Evolutionary conservation across 2,329 filamentous ascomycete species (phyloP), one percentile per base, ranked within the genome.

Genomic region (Arachnomyces sp.): DNA sequence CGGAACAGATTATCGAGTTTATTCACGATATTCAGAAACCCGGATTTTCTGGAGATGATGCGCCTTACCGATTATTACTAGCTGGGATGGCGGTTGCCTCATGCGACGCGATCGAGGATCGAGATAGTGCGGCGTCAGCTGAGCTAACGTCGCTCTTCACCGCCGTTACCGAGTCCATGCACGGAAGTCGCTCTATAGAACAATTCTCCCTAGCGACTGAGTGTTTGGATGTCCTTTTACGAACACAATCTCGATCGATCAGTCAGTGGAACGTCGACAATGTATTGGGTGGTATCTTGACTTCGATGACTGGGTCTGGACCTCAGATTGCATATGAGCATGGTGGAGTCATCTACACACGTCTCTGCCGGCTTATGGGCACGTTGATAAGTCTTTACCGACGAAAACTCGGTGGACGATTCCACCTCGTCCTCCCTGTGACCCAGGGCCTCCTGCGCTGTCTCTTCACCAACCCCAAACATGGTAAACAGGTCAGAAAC

Each of bases 351-450:
- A 63, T 79, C 34, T 79, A 69, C 58, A 62, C 65, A 4, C 70
- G 73, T 31, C 59, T 79, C 7, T 79, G 75, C 53, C 61, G 68
- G 28, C 61, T 77, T 7, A 60, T 73, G 40, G 70, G 70, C 7
- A 57, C 68, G 0, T 56, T 80, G 6, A 58, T 82, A 6, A 63
- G 71, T n/a, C 65, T 78, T 9, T 72, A 80, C 49, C 71, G 77
- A 15, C 63, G 71, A 12, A 73, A 75, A 31, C 61, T 81, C 7
- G 72, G 73, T 28, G 76, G 76, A 6, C 74, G 78, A 16, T 74
- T 74, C 58, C 76, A 81, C 50, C 61, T 81, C 8, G 58, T 81
- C 12, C 58, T 79, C 4, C 66, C 69, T 0, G 61, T 73, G 9
- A 65, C 81, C 42, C 72, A 78, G 49, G 59, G 59, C 9, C 66